These are phyloP conservation scores for Eleusine coracana DNA, from an alignment of 176 grass and related monocot species.

Conservation along the genomic window DNA sequence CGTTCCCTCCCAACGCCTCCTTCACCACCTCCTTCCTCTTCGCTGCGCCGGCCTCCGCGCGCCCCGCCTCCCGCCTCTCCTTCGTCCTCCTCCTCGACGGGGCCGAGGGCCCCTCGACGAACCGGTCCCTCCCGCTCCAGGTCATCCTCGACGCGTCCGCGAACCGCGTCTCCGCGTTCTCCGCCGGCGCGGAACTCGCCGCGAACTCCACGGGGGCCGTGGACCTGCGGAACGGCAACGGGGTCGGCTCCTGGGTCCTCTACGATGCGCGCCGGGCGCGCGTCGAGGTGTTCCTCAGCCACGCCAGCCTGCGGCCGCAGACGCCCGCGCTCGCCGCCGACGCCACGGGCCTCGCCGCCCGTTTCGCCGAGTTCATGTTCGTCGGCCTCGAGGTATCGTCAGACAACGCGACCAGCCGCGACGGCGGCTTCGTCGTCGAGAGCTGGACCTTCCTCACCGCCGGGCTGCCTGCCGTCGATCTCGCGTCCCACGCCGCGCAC, in stretches of 20 bases:
- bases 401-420: slow-evolving; percentile 23
- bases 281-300: slow-evolving; percentile 48
- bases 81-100: slow-evolving; percentile 46
- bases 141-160: slow-evolving; percentile 33
- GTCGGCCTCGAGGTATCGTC: slow-evolving; percentile 48
- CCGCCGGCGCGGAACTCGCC: neutral
- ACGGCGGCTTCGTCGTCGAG: slow-evolving; percentile 40
- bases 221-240: slow-evolving; percentile 37
- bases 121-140: slow-evolving; percentile 37
- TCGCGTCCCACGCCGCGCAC: slow-evolving; percentile 8
- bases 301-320: slow-evolving; percentile 31
- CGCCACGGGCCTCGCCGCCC: slow-evolving; percentile 10
- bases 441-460: slow-evolving; percentile 55
- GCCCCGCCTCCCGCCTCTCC: slow-evolving; percentile 9
- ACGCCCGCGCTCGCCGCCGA: slow-evolving; percentile 21
- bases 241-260: slow-evolving; percentile 44
- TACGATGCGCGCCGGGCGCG: slow-evolving; percentile 26
- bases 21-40: too few species aligned
- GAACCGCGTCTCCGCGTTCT: slow-evolving; percentile 10
- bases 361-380: slow-evolving; percentile 55
- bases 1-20: too few species aligned
- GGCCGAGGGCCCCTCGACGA: neutral
- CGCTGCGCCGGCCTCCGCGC: too few species aligned
- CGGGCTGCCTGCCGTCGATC: slow-evolving; percentile 23
- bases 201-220: slow-evolving; percentile 37